phyloP scores from a whole-genome alignment of 78 protist genomes.

The Speleostelium caveatum region DNA sequence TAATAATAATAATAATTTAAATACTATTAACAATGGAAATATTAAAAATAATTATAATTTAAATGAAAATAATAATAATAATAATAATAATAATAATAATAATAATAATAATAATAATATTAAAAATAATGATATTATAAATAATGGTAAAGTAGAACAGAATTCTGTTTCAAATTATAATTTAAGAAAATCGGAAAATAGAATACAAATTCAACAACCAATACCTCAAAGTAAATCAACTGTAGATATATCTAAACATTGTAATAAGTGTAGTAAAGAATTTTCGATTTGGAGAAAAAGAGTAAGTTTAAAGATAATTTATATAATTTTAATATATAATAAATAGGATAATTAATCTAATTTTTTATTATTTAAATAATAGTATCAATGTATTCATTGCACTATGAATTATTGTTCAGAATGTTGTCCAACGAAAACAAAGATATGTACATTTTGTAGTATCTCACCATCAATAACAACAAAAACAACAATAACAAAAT shows the following conservation, averaged over 20 bases:
- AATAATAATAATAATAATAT: neutral
- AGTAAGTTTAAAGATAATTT: neutral
- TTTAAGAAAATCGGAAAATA: too few species aligned
- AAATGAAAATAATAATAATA: neutral
- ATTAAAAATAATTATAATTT: constrained; percentile 5
- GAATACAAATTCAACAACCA: too few species aligned
- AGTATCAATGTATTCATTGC: constrained; percentile 37
- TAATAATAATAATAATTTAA: constrained; percentile 1
- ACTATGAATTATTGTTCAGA: constrained; percentile 40
- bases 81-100: neutral
- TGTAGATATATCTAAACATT: constrained; percentile 16
- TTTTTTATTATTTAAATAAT: neutral
- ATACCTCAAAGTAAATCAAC: too few species aligned
- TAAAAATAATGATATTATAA: neutral
- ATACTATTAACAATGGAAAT: neutral
- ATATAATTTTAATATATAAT: neutral
- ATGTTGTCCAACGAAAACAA: constrained; percentile 39
- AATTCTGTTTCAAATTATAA: neutral
- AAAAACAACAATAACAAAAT: too few species aligned
- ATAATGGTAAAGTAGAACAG: neutral
- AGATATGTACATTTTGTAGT: constrained; percentile 46
- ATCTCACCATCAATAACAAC: neutral
- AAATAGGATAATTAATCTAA: neutral
- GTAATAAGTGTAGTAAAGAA: constrained; percentile 48
- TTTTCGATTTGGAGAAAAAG: constrained; percentile 24